Evolutionary conservation across 768 basidiomycete species (phyloP).

Genomic region (Suillus luteus): DNA sequence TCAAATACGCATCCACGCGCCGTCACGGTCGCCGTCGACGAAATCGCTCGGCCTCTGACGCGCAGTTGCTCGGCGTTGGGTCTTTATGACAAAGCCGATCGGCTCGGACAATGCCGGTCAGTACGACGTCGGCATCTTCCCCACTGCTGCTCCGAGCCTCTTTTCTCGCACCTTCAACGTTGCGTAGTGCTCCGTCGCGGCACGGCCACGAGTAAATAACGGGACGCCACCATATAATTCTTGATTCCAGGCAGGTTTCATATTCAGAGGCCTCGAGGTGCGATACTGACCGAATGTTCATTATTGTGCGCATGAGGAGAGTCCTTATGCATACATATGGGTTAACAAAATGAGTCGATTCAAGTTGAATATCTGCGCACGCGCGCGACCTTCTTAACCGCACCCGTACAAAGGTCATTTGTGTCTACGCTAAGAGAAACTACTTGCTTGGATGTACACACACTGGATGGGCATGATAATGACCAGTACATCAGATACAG

Average conservation of each 20-base stretch:
- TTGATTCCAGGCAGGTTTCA: not conserved
- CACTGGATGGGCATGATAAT: too few species aligned
- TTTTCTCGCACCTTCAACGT: not conserved
- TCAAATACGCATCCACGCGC: not conserved
- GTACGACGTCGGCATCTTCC: too few species aligned
- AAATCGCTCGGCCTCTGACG: conserved; percentile 25
- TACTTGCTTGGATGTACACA: too few species aligned
- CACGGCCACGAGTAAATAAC: too few species aligned
- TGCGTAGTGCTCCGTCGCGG: not conserved
- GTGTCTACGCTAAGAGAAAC: too few species aligned
- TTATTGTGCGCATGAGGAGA: not conserved
- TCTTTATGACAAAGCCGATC: conserved; percentile 7
- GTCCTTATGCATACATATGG: too few species aligned
- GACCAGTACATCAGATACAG: not conserved
- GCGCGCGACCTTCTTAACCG: too few species aligned
- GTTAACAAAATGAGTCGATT: too few species aligned
- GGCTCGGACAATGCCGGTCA: not conserved
- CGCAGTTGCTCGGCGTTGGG: not conserved
- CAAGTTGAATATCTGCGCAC: too few species aligned
- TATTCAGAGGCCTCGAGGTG: not conserved
- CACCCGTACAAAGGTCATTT: too few species aligned
- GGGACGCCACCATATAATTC: not conserved
- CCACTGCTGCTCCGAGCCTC: too few species aligned
- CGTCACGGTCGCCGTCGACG: conserved; percentile 20
- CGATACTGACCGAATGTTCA: too few species aligned